Conservation (phyloP, 2,329 filamentous ascomycete species). For the Phyllosticta capitalensis region DNA sequence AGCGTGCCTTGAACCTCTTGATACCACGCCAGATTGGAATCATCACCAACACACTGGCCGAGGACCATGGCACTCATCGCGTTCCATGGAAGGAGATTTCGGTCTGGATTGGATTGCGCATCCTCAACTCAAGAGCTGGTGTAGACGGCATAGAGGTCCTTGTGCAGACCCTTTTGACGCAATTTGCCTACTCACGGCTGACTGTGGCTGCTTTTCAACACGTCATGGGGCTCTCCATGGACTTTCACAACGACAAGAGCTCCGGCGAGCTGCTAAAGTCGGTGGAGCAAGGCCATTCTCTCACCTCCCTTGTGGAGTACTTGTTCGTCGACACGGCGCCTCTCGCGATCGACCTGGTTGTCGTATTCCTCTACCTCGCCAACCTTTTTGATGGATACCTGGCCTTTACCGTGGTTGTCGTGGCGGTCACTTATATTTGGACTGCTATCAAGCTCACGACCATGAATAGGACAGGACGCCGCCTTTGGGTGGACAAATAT, state of each 20-base stretch:
- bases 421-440: constrained; percentile 42
- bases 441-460: constrained; percentile 35
- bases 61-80: constrained; percentile 33
- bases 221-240: constrained; percentile 59
- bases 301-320: constrained; percentile 51
- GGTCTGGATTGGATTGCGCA: constrained; percentile 34
- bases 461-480: constrained; percentile 33
- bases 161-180: constrained; percentile 46
- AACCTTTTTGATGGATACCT: constrained; percentile 51
- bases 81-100: constrained; percentile 46
- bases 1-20: constrained; percentile 65
- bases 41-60: constrained; percentile 60
- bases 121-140: constrained; percentile 43
- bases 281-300: constrained; percentile 52
- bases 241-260: constrained; percentile 58
- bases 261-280: constrained; percentile 56
- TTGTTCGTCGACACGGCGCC: constrained; percentile 52
- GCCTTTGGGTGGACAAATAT: constrained; percentile 33
- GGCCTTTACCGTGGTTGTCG: constrained; percentile 29
- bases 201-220: constrained; percentile 55
- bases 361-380: constrained; percentile 53
- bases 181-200: constrained; percentile 49
- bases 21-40: constrained; percentile 75
- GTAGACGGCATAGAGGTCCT: constrained; percentile 41
- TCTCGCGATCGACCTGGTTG: constrained; percentile 50